These are phyloP conservation scores for Brassica nigra DNA, from an alignment of 345 rosid species.

Conservation along the genomic window DNA sequence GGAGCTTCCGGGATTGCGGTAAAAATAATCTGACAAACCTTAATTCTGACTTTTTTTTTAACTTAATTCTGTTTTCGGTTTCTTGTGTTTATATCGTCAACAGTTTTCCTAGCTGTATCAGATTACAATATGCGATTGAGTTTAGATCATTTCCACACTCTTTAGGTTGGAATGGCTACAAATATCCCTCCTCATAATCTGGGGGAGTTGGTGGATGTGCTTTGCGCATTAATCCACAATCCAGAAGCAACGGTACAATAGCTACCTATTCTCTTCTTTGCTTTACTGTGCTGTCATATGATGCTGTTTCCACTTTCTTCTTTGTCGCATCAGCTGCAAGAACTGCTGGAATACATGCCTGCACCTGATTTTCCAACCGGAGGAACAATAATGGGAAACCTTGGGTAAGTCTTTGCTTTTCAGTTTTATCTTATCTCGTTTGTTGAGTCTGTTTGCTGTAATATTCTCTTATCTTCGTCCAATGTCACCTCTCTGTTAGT, in stretches of 20 bases:
- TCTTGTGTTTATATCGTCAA: not conserved
- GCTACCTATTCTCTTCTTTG: not conserved
- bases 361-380: slow-evolving; percentile 99
- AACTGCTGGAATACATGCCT: slow-evolving; percentile 96
- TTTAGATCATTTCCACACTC: slow-evolving; percentile 8
- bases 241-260: slow-evolving; percentile 80
- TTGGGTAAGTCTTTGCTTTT: slow-evolving; percentile 60
- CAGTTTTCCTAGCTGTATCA: not conserved
- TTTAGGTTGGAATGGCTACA: slow-evolving; percentile 98
- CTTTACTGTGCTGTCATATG: slow-evolving; percentile 20
- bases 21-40: slow-evolving; percentile 29
- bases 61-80: not conserved
- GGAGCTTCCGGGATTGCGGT: slow-evolving; percentile 99
- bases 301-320: slow-evolving; percentile 32
- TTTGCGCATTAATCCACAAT: slow-evolving; percentile 84
- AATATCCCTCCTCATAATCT: slow-evolving; percentile 98
- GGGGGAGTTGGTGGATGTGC: slow-evolving; percentile 93
- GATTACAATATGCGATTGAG: slow-evolving; percentile 15
- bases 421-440: not conserved
- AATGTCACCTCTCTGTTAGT: not conserved
- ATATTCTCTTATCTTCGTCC: not conserved
- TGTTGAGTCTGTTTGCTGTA: not conserved
- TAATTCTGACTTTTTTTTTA: not conserved
- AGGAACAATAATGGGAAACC: slow-evolving; percentile 92
- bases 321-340: slow-evolving; percentile 73